Evolutionary conservation across 2,329 filamentous ascomycete species (phyloP), one percentile per base, ranked within the genome.

Genomic region (Calonectria leucothoes): DNA sequence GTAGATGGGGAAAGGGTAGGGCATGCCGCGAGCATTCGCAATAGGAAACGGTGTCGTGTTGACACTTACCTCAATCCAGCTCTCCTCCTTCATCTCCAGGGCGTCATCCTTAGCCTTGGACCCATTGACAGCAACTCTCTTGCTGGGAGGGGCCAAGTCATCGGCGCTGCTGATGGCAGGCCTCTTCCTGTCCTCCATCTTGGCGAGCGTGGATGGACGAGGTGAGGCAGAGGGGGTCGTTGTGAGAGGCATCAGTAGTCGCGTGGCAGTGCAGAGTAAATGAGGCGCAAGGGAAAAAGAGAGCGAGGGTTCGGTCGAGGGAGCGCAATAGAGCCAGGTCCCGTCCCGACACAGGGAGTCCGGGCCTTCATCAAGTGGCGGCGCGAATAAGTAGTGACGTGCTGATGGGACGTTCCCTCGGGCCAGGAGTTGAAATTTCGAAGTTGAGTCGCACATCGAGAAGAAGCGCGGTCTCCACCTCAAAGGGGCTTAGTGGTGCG

Each of bases 171-270:
- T 90, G 80, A 94, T 91, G 83, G 95, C 94, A 83, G 95, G 94
- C 91, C 97, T 93, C 91, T 99, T 99, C 91, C 97, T 95, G 89
- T 98, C 97, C 91, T 99, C 97, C 96, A 98, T 99, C 91, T 97
- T 98, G 89, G 92, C 89, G 87, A 94, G 90, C 90, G 93, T 93
- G 88, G 95, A 93, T 89, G 94, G 92, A 91, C 92, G 91, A 89
- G 93, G 90, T 83, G 87, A 86, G 86, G 93, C 89, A 86, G 92
- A 91, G 84, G 90, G 89, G 80, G 91, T 90, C 87, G 94, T 93
- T 88, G 94, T 92, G 91, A 94, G 91, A 93, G 93, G 93, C 95
- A 97, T 97, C 91, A 95, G 94, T 93, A 90, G 79, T 83, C 79
- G 79, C 81, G 82, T 82, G 81, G 82, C 76, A 78, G 77, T 73